phyloP scores from a whole-genome alignment of 2,329 filamentous ascomycete species.

The Fusarium sororula region DNA sequence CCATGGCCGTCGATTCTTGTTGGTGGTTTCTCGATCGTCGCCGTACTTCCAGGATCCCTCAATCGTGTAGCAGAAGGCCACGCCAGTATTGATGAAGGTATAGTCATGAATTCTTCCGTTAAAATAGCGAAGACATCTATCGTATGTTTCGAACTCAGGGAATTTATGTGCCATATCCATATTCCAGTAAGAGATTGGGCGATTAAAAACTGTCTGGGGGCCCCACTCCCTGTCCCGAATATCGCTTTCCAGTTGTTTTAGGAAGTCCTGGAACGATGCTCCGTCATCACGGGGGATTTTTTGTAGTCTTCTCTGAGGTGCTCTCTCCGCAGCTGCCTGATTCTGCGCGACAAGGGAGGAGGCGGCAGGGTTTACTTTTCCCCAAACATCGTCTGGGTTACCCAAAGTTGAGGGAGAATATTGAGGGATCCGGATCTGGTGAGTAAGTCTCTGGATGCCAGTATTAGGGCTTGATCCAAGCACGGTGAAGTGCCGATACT shows the following conservation, averaged over 20 bases:
- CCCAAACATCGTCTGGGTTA: constrained; percentile 48
- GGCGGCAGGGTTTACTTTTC: constrained; percentile 2
- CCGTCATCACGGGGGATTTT: constrained; percentile 14
- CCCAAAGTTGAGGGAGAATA: constrained; percentile 49
- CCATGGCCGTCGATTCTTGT: constrained; percentile 58
- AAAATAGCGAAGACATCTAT: constrained; percentile 33
- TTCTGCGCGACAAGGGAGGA: background rate
- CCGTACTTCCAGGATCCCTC: constrained; percentile 49
- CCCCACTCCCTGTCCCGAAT: constrained; percentile 3
- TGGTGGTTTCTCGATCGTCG: constrained; percentile 20
- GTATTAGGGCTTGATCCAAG: constrained; percentile 55
- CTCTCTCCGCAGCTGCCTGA: background rate
- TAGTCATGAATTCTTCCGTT: constrained; percentile 17
- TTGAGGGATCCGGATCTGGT: constrained; percentile 35
- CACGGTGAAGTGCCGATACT: constrained; percentile 64
- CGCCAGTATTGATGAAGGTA: constrained; percentile 32
- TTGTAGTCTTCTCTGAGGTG: background rate
- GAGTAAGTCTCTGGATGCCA: constrained; percentile 34
- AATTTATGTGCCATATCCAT: constrained; percentile 39
- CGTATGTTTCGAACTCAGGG: constrained; percentile 38
- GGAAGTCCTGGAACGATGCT: background rate
- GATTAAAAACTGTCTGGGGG: constrained; percentile 47
- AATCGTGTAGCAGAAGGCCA: constrained; percentile 62
- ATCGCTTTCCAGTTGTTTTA: constrained; percentile 9
- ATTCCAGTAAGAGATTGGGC: constrained; percentile 54